Evolutionary conservation across 2,329 filamentous ascomycete species (phyloP), one percentile per base, ranked within the genome.

Genomic region (Fusarium heterosporum): DNA sequence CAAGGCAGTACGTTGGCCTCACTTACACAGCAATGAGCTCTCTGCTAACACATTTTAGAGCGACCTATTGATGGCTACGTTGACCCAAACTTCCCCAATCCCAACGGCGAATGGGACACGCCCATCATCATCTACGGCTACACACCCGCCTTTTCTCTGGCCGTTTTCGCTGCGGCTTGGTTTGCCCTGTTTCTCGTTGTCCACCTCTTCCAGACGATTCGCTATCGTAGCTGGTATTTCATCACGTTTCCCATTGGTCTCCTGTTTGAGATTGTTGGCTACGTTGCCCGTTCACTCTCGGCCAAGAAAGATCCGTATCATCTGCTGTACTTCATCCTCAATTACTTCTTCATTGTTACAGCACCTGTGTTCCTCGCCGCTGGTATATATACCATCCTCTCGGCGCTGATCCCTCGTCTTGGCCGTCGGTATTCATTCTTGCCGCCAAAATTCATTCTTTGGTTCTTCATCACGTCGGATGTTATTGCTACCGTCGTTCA

Each of bases 281-380:
- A 86, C 68, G 71, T 81, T 51, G 81, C 82, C 48, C 80, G 83
- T 10, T 76, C 77, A 4, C 78, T 85, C n/a, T 83, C 81, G 2
- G 78, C 82, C 26, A 78, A 81, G 64, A 75, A 80, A 42, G 79
- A 86, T 61, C 85, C 85, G 0, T 87, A 87, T 72, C 78, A 81
- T 61, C 78, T 87, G 16, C 75, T 82, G 36, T 87, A 82, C 77
- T 88, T 87, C 66, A 83, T 88, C 38, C 75, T 85, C 43, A 84
- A 86, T 70, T 87, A 87, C 77, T 88, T 88, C 78, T 86, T 86
- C 78, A 86, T 88, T 73, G 85, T 88, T 61, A 83, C 84, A 0
- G 85, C 85, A 0, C 85, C 85, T 2, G 85, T 88, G 36, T 85
- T 87, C 69, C 82, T 87, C 74, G 80, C 83, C 16, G 85, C 85